Conservation (phyloP, 208 protist genomes). For the Naegleria fowleri region DNA sequence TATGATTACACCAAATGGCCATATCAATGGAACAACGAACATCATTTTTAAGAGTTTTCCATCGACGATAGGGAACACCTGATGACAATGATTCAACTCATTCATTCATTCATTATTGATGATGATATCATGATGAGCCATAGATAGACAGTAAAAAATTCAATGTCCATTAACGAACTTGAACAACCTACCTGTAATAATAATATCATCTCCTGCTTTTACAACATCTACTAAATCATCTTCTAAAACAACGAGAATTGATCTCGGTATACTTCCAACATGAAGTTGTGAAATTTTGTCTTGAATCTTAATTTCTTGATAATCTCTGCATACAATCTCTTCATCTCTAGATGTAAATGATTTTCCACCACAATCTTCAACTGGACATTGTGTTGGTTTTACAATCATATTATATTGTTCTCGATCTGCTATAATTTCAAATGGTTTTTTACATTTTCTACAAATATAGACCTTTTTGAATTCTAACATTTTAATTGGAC, state of each 20-base stretch:
- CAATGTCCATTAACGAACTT: no score
- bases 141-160: no score
- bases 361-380: conserved; percentile 11
- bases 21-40: conserved; percentile 37
- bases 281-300: conserved; percentile 55
- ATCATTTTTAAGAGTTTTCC: conserved; percentile 30
- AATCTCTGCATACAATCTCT: conserved; percentile 44
- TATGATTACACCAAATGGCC: conserved; percentile 54
- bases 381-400: conserved; percentile 32
- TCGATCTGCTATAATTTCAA: conserved; percentile 41
- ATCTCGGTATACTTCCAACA: conserved; percentile 58
- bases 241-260: conserved; percentile 54
- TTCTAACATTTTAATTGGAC: conserved; percentile 50
- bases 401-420: conserved; percentile 41
- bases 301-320: conserved; percentile 67
- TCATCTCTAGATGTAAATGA: background rate
- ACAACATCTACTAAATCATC: conserved; percentile 67
- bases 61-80: conserved; percentile 33
- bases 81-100: no score
- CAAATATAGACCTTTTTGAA: conserved; percentile 46
- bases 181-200: conserved; percentile 39
- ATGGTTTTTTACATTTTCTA: conserved; percentile 43
- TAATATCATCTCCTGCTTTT: conserved; percentile 69
- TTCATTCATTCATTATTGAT: no score
- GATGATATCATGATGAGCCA: no score